phyloP scores from a whole-genome alignment of 306 rosid species.

The Ochetophila trinervis region DNA sequence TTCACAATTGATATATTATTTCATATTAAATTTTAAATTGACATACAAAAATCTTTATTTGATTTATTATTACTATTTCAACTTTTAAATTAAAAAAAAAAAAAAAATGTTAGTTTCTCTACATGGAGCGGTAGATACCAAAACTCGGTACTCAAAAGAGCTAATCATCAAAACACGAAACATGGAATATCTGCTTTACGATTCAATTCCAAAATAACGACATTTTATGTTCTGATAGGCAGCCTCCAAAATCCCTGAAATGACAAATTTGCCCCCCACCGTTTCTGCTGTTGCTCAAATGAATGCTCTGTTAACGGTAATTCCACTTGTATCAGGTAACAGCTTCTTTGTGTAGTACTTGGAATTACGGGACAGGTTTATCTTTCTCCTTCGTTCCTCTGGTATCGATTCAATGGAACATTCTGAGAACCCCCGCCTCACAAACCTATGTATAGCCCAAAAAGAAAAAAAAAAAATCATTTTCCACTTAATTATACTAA shows the following conservation, averaged over 20 bases:
- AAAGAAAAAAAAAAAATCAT: slow-evolving; percentile 1
- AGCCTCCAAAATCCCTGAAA: background rate
- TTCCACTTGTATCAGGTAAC: slow-evolving; percentile 69
- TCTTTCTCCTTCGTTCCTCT: slow-evolving; percentile 55
- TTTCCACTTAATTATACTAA: background rate
- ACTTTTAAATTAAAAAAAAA: too few species aligned
- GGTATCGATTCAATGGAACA: slow-evolving; percentile 83
- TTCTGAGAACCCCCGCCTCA: slow-evolving; percentile 91
- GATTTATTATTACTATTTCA: too few species aligned
- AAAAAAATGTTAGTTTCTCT: too few species aligned
- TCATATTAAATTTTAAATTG: too few species aligned
- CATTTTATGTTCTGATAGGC: too few species aligned
- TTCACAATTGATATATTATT: too few species aligned
- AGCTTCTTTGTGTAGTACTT: slow-evolving; percentile 89
- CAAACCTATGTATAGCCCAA: slow-evolving; percentile 60
- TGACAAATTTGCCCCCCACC: background rate
- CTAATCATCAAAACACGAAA: too few species aligned
- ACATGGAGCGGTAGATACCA: too few species aligned
- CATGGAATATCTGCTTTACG: too few species aligned
- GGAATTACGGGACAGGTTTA: slow-evolving; percentile 83
- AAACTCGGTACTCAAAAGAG: too few species aligned
- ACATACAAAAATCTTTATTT: too few species aligned
- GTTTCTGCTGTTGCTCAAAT: slow-evolving; percentile 4
- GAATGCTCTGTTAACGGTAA: slow-evolving; percentile 41
- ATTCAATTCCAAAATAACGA: too few species aligned